Evolutionary conservation across 306 rosid genomes (phyloP).

Genomic region (Citrullus mucosospermus): DNA sequence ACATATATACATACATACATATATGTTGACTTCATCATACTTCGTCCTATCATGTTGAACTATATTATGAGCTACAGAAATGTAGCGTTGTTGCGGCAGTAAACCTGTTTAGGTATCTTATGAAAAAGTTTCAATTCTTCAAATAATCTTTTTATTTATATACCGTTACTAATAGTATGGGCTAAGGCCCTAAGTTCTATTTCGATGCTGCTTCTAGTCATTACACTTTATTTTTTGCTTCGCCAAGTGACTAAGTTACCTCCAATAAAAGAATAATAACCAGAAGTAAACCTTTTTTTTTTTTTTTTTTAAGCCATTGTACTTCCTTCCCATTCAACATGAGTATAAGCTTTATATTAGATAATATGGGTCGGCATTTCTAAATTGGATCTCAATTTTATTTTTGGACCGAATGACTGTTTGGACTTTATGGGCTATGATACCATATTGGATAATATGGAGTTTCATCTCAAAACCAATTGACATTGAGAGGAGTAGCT

Average conservation of each 20-base stretch:
- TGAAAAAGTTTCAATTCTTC: background rate
- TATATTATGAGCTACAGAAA: background rate
- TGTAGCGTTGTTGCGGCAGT: background rate
- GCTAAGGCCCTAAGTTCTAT: background rate
- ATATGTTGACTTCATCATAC: background rate
- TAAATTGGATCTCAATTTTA: no score
- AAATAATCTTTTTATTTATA: background rate
- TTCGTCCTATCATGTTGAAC: background rate
- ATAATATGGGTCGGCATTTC: no score
- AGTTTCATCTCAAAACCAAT: no score
- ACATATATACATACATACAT: no score
- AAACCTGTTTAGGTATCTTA: background rate
- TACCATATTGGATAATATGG: no score
- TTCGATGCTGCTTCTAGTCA: background rate
- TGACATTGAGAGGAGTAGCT: no score
- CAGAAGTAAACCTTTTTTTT: no score
- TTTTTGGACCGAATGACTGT: no score
- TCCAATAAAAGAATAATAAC: background rate
- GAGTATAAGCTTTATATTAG: no score
- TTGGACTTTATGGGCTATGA: no score
- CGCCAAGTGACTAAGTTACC: background rate
- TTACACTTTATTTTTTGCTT: background rate
- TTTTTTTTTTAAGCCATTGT: no score
- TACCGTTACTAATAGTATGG: background rate
- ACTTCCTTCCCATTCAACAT: no score